Evolutionary conservation across 179 eudicot genomes (phyloP), one percentile per base, ranked within the genome.

Genomic region (Heliamphora pulchella): DNA sequence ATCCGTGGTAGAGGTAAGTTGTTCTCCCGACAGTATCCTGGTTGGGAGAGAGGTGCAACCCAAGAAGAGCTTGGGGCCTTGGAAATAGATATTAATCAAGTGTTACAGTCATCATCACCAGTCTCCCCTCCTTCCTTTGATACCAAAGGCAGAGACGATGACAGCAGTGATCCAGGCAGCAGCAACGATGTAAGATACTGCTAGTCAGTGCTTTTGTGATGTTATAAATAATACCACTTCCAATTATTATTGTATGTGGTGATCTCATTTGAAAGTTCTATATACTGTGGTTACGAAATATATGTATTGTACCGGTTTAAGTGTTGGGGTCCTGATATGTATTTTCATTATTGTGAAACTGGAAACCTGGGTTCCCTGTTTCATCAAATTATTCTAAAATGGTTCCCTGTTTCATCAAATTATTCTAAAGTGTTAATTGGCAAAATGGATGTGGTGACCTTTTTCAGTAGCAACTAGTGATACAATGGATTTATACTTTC

Each of bases 41-140:
- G 76, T 47, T 15, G 75, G 55, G 55, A 69, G 61, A 79, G 84
- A 76, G 77, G 53, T 67, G 75, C 69, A 69, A 76, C 59, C n/a
- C 71, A 75, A 11, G 77, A 62, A 73, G 82, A 82, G 47, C 72
- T 65, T 71, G 85, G 64, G 75, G 75, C 78, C 14, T 81, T 85
- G 59, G 86, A 81, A 83, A 73, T 87, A 15, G 87, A 86, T 64
- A 67, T 83, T 78, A 81, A 85, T 77, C 91, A 85, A 41, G 78
- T 68, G 55, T 72, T 48, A 4, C 87, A 86, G 31, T 31, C 31
- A 82, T 80, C 84, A 53, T 88, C 89, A 68, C 90, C 87, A 0
- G 86, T 76, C 5, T 87, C 95, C 86, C 78, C 88, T 74, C 93
- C 89, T 54, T 88, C 90, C 18, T 84, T 83, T 63, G 88, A 78